Base-by-base conservation (phyloP, 305 asterid genomes). In the Fraxinus floribunda region DNA sequence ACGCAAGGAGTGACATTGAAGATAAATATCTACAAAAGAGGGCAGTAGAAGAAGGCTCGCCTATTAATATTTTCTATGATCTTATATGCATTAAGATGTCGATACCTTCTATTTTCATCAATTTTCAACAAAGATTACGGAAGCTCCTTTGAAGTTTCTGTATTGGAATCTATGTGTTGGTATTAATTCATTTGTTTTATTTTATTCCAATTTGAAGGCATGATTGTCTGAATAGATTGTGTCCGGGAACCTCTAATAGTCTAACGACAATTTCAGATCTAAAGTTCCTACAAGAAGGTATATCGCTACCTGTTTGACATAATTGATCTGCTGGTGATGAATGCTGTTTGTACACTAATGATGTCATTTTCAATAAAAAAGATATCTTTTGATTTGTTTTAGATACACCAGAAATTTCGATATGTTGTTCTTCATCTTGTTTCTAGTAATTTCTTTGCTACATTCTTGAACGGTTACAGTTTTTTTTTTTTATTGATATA, bases 191-290 rank as follows among this genome's bases (percentile, higher is more conserved):
- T 64, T 66, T 49, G 7, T 55, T 39, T 77, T 78, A 62, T n/a
- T 18, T 44, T 66, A 60, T 74, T 80, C 52, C 15, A 75, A 83
- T 79, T 85, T 88, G 87, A 81, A 95, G 98, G 95, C 38, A 36
- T 77, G 97, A 94, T 71, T 95, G 93, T 90, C 84, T 93, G 90
- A 84, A 86, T 78, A 85, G 89, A 82, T 62, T 94, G 81, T 95
- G 95, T 87, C 96, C 95, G 76, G 84, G 91, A 80, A 71, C 91
- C 78, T 84, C 89, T 72, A 83, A 62, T 73, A n/a, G n/a, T n/a
- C n/a, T n/a, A n/a, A n/a, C n/a, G 90, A 85, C 36, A 76, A 85
- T 83, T 60, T 20, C 86, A 84, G 76, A 78, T 85, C 91, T 78
- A 81, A 44, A 76, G 87, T 83, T 82, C 92, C 90, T 81, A 77